Evolutionary conservation across 495 filamentous ascomycete species (phyloP).

Genomic region (Pseudomonodictys pantanalensis): DNA sequence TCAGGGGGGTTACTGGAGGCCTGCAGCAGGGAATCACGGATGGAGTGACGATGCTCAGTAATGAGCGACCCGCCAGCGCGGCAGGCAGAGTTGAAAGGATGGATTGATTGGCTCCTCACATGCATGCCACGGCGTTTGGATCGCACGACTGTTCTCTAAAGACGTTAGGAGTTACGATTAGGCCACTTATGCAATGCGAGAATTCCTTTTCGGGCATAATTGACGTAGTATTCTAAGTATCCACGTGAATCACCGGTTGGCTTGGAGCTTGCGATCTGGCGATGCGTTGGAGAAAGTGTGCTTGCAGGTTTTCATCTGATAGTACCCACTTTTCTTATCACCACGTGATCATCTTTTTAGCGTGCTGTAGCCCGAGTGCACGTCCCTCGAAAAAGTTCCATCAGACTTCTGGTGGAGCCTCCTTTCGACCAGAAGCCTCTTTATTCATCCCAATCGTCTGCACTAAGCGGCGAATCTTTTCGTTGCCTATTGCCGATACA

Average conservation of each 20-base stretch:
- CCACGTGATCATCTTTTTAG: neutral
- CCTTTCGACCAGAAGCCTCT: neutral
- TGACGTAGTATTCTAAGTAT: too few species aligned
- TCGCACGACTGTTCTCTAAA: too few species aligned
- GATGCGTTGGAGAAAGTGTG: too few species aligned
- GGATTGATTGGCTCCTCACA: too few species aligned
- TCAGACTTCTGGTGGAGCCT: neutral
- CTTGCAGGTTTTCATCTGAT: too few species aligned
- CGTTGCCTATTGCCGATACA: constrained; percentile 1
- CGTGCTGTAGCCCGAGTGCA: neutral
- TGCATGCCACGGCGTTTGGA: too few species aligned
- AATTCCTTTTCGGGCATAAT: too few species aligned
- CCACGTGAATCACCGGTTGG: too few species aligned
- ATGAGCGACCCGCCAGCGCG: neutral
- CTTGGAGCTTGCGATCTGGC: too few species aligned
- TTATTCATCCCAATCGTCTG: neutral
- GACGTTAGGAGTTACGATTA: too few species aligned
- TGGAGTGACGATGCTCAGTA: constrained; percentile 46
- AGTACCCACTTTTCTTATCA: neutral
- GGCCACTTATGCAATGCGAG: too few species aligned
- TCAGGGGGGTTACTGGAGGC: constrained; percentile 59
- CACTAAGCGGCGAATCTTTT: constrained; percentile 4
- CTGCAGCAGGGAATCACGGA: constrained; percentile 64
- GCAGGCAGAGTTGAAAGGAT: constrained; percentile 3
- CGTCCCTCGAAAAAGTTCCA: neutral